Conservation (phyloP, 2,329 filamentous ascomycete genomes). For the Microdochium bolleyi region DNA sequence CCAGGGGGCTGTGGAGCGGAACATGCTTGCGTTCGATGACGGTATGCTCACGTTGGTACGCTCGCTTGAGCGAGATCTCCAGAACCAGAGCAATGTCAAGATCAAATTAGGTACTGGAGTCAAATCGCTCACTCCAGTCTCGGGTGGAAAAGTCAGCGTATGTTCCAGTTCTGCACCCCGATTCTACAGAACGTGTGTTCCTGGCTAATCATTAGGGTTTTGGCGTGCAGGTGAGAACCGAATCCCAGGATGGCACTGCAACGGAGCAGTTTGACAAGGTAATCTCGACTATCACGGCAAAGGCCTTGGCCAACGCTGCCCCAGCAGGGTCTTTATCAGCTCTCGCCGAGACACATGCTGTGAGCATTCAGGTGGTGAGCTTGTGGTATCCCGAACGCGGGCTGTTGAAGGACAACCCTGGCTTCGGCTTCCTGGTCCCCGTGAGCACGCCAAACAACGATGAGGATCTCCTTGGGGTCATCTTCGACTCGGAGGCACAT, state of each 20-base stretch:
- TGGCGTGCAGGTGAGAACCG: slow-evolving; percentile 22
- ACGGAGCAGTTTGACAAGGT: slow-evolving; percentile 42
- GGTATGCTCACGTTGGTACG: slow-evolving; percentile 58
- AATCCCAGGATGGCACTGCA: slow-evolving; percentile 7
- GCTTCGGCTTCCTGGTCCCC: slow-evolving; percentile 91
- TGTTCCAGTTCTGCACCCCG: slow-evolving; percentile 1
- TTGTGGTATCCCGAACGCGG: slow-evolving; percentile 66
- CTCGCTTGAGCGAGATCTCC: slow-evolving; percentile 43
- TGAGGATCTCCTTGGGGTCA: slow-evolving; percentile 78
- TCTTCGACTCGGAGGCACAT: slow-evolving; percentile 72
- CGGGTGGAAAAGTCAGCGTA: slow-evolving; percentile 33
- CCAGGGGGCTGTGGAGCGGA: slow-evolving; percentile 16
- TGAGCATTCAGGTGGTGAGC: slow-evolving; percentile 88
- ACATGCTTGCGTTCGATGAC: slow-evolving; percentile 38
- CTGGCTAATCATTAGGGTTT: slow-evolving; percentile 1
- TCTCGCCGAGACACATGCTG: slow-evolving; percentile 50
- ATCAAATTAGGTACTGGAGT: slow-evolving; percentile 45
- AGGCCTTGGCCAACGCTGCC: slow-evolving; percentile 30
- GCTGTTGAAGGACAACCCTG: slow-evolving; percentile 53
- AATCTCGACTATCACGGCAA: slow-evolving; percentile 55
- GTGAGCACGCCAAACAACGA: slow-evolving; percentile 69
- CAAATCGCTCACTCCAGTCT: slow-evolving; percentile 31
- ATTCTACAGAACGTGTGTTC: not conserved
- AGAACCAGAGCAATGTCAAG: slow-evolving; percentile 47
- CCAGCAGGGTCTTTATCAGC: slow-evolving; percentile 30